phyloP scores from a whole-genome alignment of 2,329 filamentous ascomycete species.

The Penicillium sp. region DNA sequence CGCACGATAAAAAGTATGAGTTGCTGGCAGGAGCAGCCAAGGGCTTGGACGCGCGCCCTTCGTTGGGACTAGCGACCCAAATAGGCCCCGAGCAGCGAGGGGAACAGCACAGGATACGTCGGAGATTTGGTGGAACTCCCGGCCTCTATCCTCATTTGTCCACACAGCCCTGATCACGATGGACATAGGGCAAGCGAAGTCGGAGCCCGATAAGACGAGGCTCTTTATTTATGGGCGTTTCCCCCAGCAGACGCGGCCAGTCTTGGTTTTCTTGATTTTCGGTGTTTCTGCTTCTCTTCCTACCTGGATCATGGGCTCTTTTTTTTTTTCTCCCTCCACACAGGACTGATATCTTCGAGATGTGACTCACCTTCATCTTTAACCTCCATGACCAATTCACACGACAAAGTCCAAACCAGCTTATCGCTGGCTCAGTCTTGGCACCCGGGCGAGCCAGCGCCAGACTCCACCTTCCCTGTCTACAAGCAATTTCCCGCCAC shows the following conservation, averaged over 20 bases:
- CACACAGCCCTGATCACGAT: background rate
- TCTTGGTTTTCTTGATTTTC: background rate
- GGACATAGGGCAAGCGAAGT: slow-evolving; percentile 10
- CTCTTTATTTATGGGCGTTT: background rate
- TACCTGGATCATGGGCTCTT: background rate
- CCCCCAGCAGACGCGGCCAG: background rate
- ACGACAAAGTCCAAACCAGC: slow-evolving; percentile 13
- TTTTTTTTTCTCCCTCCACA: background rate
- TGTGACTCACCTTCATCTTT: background rate
- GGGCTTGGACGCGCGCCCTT: slow-evolving; percentile 13
- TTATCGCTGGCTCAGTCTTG: slow-evolving; percentile 17
- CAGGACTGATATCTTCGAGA: background rate
- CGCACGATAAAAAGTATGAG: background rate
- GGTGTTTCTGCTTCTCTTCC: background rate
- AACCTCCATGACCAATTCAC: slow-evolving; percentile 16
- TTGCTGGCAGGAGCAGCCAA: slow-evolving; percentile 5
- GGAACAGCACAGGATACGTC: background rate
- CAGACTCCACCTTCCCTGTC: slow-evolving; percentile 19
- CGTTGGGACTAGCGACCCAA: slow-evolving; percentile 3
- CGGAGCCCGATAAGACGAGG: slow-evolving; percentile 16
- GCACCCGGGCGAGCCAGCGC: slow-evolving; percentile 9
- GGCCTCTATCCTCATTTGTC: background rate
- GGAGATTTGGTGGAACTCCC: slow-evolving; percentile 4
- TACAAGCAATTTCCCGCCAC: slow-evolving; percentile 2
- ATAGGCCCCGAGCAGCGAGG: background rate